Evolutionary conservation across 208 protist genomes (phyloP), one percentile per base, ranked within the genome.

Genomic region (Trypanosoma conorhini): DNA sequence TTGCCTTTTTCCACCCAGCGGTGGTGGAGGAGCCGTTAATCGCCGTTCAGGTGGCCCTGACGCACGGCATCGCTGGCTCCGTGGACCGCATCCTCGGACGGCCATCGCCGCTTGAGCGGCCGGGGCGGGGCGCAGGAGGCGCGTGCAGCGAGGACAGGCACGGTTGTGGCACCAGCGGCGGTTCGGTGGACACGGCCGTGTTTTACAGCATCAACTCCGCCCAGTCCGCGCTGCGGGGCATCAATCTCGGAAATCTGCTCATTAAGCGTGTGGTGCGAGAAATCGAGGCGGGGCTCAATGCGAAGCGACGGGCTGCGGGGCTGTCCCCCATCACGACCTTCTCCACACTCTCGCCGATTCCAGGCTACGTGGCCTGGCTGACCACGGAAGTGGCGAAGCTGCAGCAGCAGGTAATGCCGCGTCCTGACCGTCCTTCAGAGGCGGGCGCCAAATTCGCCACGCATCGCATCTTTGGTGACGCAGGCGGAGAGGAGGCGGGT

Each of bases 151-250:
- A n/a, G 33, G 30, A 21, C 26, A 59, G 0, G 28, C 15, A 28
- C 38, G 26, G 26, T 59, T 5, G 13, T 59, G 28, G 28, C 26
- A 59, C 12, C 17, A 12, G 56, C 28, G 71, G 81, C 24, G 82
- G 82, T 31, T 56, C 74, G 24, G 89, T 91, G 64, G 83, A 93
- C 70, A 92, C 88, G 3, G 88, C 91, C 33, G 91, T 91, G 48
- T 96, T 96, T 70, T 96, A 96, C 78, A 92, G 85, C 71, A 96
- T 96, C 63, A 94, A 92, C 74, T 88, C 88, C 9, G 81, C 82
- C 0, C 85, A 94, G 66, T 80, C 77, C 33, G 86, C 87, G 28
- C 70, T 96, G 52, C 81, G 79, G 40, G 91, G 91, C 15, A 82
- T 96, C 68, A 87, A 93, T 76, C 85, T 96, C 78, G 91, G 91